Evolutionary conservation across 2,329 filamentous ascomycete species (phyloP).

Genomic region (Fusarium proliferatum): DNA sequence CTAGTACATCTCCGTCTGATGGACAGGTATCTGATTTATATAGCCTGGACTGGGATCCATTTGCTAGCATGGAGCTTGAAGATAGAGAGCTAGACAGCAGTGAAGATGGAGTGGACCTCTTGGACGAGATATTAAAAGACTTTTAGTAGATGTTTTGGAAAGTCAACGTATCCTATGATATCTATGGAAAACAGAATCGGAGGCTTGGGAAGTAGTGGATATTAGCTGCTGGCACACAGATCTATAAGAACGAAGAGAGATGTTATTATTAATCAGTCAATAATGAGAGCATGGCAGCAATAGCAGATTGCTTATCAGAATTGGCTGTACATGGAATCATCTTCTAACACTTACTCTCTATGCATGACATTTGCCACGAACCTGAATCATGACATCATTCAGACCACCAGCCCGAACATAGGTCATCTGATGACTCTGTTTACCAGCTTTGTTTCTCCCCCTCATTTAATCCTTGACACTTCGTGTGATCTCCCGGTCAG

Average conservation of each 20-base stretch:
- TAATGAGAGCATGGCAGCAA: background rate
- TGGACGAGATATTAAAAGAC: background rate
- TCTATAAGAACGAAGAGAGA: too few relatives aligned
- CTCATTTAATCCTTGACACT: too few relatives aligned
- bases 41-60: background rate
- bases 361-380: background rate
- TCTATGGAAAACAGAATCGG: background rate
- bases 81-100: background rate
- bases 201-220: too few relatives aligned
- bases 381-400: background rate
- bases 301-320: too few relatives aligned
- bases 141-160: accelerated
- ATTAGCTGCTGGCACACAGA: accelerated
- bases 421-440: background rate
- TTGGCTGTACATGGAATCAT: too few relatives aligned
- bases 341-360: too few relatives aligned
- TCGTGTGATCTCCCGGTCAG: accelerated
- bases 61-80: background rate
- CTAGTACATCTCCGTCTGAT: background rate
- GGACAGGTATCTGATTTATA: accelerated
- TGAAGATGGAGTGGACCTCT: background rate
- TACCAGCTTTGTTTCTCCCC: accelerated
- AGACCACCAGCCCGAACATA: accelerated
- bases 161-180: background rate
- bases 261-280: accelerated